Evolutionary conservation across 2,329 filamentous ascomycete genomes (phyloP).

Genomic region (Talaromyces sp.): DNA sequence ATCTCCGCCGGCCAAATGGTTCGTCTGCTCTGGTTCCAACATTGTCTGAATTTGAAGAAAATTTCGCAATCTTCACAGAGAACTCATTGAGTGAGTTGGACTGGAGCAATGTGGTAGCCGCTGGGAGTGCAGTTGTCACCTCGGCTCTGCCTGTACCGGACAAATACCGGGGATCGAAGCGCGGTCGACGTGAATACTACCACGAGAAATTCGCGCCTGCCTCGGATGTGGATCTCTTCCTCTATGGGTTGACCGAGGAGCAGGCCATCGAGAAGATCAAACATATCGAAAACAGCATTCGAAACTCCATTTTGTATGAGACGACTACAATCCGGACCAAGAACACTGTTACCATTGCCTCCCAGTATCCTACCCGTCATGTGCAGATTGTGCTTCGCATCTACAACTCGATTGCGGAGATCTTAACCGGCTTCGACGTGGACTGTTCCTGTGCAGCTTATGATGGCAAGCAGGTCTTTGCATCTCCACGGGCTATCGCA

Average conservation of each 20-base stretch:
- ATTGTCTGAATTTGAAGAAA: constrained; percentile 72
- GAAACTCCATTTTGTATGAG: constrained; percentile 78
- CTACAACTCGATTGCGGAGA: constrained; percentile 81
- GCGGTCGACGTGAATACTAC: constrained; percentile 69
- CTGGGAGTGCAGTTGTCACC: constrained; percentile 80
- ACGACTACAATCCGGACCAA: constrained; percentile 83
- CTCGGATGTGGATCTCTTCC: constrained; percentile 83
- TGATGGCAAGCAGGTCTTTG: constrained; percentile 78
- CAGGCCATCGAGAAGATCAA: constrained; percentile 82
- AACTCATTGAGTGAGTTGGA: constrained; percentile 73
- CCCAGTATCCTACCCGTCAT: constrained; percentile 80
- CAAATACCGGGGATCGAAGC: constrained; percentile 64
- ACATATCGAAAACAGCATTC: constrained; percentile 74
- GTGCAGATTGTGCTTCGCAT: constrained; percentile 84
- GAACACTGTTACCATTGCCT: constrained; percentile 82
- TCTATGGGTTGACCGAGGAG: constrained; percentile 77
- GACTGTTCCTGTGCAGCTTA: constrained; percentile 82
- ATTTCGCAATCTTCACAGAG: constrained; percentile 82
- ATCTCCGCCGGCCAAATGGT: constrained; percentile 64
- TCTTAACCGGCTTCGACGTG: constrained; percentile 85
- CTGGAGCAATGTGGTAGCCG: constrained; percentile 80
- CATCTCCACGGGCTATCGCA: constrained; percentile 73
- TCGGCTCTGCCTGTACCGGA: constrained; percentile 72
- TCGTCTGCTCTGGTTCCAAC: constrained; percentile 69
- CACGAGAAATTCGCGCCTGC: constrained; percentile 80